Percentiles rank a stretch among this genome's conserved stretches.
phyloP scores from a whole-genome alignment of 169 alveolate genomes.

The Eimeria acervulina region DNA sequence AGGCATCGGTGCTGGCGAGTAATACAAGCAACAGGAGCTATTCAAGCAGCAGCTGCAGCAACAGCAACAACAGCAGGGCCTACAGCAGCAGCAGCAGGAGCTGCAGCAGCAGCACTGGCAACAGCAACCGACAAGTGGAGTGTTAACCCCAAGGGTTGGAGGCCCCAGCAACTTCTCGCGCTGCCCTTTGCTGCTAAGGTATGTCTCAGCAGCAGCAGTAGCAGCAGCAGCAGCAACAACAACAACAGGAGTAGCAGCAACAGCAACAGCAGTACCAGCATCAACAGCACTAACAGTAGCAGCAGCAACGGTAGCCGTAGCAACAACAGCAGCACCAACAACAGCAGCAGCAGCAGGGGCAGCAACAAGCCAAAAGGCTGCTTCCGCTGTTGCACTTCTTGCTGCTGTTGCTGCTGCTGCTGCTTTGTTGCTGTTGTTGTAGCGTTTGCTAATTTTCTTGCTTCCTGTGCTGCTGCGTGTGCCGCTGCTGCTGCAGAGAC shows the following conservation, averaged over 20 bases:
- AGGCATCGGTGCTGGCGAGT: constrained; percentile 35
- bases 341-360: background rate
- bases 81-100: constrained; percentile 1
- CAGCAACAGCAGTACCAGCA: background rate
- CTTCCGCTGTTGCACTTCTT: background rate
- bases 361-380: background rate
- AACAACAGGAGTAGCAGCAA: background rate
- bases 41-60: constrained; percentile 62
- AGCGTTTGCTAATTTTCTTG: no score
- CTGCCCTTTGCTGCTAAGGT: constrained; percentile 63
- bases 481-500: constrained; percentile 68
- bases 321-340: background rate
- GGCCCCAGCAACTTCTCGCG: constrained; percentile 8
- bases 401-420: background rate
- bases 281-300: background rate
- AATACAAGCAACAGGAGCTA: background rate
- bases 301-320: background rate
- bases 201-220: constrained; percentile 9
- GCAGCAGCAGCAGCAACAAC: background rate
- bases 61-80: constrained; percentile 19
- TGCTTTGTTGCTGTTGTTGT: no score
- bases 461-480: background rate
- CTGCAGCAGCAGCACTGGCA: background rate
- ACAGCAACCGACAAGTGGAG: constrained; percentile 32
- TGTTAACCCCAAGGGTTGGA: constrained; percentile 34